Evolutionary conservation across 2,329 filamentous ascomycete genomes (phyloP).

Genomic region (Thelonectria discophora): DNA sequence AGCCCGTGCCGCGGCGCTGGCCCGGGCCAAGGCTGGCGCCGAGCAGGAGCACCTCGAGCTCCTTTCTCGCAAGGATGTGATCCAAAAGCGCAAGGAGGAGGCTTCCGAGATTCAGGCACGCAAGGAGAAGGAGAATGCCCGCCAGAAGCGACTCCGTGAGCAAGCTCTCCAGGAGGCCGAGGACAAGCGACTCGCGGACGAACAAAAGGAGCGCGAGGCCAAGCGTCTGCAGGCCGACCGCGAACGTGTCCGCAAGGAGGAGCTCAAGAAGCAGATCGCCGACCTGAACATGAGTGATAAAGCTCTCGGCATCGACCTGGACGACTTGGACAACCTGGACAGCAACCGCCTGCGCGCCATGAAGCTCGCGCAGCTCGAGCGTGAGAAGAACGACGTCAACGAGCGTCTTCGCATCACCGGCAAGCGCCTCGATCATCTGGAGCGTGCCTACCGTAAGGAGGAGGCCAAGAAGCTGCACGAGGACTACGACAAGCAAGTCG

Average conservation of each 20-base stretch:
- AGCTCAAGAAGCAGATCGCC: constrained; percentile 90
- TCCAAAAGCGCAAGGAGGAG: constrained; percentile 96
- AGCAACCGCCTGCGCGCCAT: constrained; percentile 90
- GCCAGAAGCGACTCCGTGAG: constrained; percentile 84
- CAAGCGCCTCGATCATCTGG: constrained; percentile 96
- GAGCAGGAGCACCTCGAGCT: constrained; percentile 90
- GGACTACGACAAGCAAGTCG: constrained; percentile 86
- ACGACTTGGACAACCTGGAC: constrained; percentile 86
- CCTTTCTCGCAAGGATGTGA: constrained; percentile 85
- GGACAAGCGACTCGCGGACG: constrained; percentile 85
- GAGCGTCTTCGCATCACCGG: constrained; percentile 90
- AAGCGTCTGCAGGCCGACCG: constrained; percentile 87
- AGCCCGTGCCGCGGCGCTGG: constrained; percentile 81
- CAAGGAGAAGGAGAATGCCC: constrained; percentile 92
- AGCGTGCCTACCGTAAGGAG: constrained; percentile 95
- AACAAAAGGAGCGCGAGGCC: constrained; percentile 89
- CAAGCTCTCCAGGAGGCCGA: constrained; percentile 92
- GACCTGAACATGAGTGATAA: constrained; percentile 92
- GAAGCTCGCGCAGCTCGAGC: constrained; percentile 94
- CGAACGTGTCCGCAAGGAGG: constrained; percentile 88
- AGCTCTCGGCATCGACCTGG: constrained; percentile 76
- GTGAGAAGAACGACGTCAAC: constrained; percentile 95
- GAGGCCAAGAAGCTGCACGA: constrained; percentile 89
- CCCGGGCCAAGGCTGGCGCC: constrained; percentile 85
- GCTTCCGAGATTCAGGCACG: constrained; percentile 88